Evolutionary conservation across 2,329 filamentous ascomycete species (phyloP).

Genomic region (Rosellinia necatrix): DNA sequence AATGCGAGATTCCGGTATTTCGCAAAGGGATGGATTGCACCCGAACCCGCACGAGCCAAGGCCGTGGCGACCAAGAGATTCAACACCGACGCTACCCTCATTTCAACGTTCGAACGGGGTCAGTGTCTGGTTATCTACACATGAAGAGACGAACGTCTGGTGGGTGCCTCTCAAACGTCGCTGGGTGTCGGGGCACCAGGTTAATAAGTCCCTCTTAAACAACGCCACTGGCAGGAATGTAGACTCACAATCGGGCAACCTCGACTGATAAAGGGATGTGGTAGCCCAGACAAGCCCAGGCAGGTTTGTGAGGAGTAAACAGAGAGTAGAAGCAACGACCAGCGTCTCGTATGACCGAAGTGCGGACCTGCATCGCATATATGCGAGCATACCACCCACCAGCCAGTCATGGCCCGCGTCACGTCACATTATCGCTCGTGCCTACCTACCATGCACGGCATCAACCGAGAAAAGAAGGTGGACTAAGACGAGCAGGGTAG

Average conservation of each 20-base stretch:
- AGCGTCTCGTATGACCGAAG: neutral
- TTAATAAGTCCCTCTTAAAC: neutral
- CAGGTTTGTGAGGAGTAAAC: no score
- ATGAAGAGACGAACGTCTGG: no score
- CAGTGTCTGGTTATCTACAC: neutral
- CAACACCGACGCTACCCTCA: slow-evolving; percentile 24
- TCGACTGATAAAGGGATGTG: neutral
- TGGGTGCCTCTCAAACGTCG: no score
- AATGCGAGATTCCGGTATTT: slow-evolving; percentile 28
- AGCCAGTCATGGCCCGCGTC: slow-evolving; percentile 1
- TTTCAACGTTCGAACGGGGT: slow-evolving; percentile 3
- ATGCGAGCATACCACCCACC: neutral
- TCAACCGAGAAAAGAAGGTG: slow-evolving; percentile 25
- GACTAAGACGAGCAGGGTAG: slow-evolving; percentile 3
- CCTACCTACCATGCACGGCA: neutral
- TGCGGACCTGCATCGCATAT: slow-evolving; percentile 10
- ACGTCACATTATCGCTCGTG: no score
- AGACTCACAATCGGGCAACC: neutral
- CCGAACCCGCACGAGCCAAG: slow-evolving; percentile 27
- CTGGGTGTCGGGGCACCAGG: no score
- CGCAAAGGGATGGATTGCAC: slow-evolving; percentile 32
- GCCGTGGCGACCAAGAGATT: slow-evolving; percentile 27
- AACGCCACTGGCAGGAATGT: neutral
- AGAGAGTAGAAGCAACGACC: no score
- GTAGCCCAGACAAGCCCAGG: neutral